A percentile compares a stretch with the other conserved stretches of the same genome.
Conservation (phyloP, 768 basidiomycete genomes). For the Amylocystis lapponica region DNA sequence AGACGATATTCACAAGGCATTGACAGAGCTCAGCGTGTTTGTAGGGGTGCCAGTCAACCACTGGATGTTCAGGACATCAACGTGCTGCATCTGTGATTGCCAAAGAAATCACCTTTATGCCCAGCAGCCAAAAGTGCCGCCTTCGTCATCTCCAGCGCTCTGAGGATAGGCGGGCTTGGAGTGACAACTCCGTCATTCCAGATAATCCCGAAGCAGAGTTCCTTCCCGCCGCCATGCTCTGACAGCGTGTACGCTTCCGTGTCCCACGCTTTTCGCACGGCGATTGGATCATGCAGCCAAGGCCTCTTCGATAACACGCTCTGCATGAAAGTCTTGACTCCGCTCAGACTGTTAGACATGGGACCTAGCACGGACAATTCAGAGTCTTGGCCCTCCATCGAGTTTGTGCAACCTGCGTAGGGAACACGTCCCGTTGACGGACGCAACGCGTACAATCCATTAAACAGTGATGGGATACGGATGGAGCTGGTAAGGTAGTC, state of each 20-base stretch:
- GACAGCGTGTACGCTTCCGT: slow-evolving; percentile 19
- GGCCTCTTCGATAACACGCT: slow-evolving; percentile 39
- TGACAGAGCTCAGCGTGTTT: slow-evolving; percentile 19
- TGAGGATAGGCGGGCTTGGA: slow-evolving; percentile 27
- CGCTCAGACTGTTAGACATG: slow-evolving; percentile 20
- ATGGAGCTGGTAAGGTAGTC: slow-evolving; percentile 44
- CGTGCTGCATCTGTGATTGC: not conserved
- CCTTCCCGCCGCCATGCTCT: slow-evolving; percentile 23
- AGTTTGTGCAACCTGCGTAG: slow-evolving; percentile 56
- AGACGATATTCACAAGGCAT: slow-evolving; percentile 10
- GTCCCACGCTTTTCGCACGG: slow-evolving; percentile 20
- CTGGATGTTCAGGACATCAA: slow-evolving; percentile 9
- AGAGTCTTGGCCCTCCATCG: slow-evolving; percentile 64
- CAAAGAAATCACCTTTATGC: slow-evolving; percentile 22
- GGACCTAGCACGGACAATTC: slow-evolving; percentile 33
- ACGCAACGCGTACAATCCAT: slow-evolving; percentile 61
- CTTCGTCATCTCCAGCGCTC: slow-evolving; percentile 29
- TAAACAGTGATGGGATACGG: slow-evolving; percentile 57
- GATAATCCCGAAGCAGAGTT: slow-evolving; percentile 27
- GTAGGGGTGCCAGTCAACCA: slow-evolving; percentile 29
- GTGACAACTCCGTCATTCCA: slow-evolving; percentile 27
- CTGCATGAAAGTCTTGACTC: slow-evolving; percentile 51
- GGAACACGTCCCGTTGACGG: slow-evolving; percentile 68
- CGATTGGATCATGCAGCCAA: slow-evolving; percentile 33
- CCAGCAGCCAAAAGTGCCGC: slow-evolving; percentile 28